These are phyloP conservation scores for Didymella lethalis DNA, from an alignment of 2,329 filamentous ascomycete species.

Conservation along the genomic window DNA sequence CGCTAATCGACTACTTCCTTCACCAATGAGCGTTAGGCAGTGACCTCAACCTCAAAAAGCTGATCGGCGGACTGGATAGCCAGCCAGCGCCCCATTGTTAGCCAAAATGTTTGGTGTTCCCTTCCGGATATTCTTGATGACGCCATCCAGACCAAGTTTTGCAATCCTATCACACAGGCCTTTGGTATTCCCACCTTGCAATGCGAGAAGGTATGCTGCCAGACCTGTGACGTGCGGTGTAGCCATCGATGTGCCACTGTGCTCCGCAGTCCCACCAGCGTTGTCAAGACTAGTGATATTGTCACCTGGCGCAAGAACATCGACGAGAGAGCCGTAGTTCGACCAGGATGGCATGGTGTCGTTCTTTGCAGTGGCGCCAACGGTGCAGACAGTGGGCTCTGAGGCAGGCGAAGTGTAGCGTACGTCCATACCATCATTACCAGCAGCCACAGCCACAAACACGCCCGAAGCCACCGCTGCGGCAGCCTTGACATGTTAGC, in stretches of 20 bases:
- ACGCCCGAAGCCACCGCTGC: slow-evolving; percentile 45
- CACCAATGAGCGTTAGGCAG: not conserved
- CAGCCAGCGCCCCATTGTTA: slow-evolving; percentile 55
- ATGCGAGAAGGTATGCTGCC: slow-evolving; percentile 70
- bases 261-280: slow-evolving; percentile 52
- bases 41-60: not conserved
- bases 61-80: not conserved
- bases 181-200: slow-evolving; percentile 49
- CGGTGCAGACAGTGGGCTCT: slow-evolving; percentile 48
- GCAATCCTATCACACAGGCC: slow-evolving; percentile 58
- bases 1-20: not conserved
- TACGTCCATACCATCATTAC: slow-evolving; percentile 45
- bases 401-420: slow-evolving; percentile 45
- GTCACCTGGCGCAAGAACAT: slow-evolving; percentile 51
- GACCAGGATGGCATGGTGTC: slow-evolving; percentile 46
- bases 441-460: slow-evolving; percentile 50
- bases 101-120: slow-evolving; percentile 59
- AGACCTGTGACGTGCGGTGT: slow-evolving; percentile 74
- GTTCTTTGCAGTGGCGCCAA: slow-evolving; percentile 46
- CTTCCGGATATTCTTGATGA: slow-evolving; percentile 50
- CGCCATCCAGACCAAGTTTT: slow-evolving; percentile 50
- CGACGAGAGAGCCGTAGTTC: slow-evolving; percentile 48
- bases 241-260: slow-evolving; percentile 71
- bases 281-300: slow-evolving; percentile 56
- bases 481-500: slow-evolving; percentile 33